Evolutionary conservation across 768 basidiomycete genomes (phyloP).

Genomic region (Hericium rajendrae): DNA sequence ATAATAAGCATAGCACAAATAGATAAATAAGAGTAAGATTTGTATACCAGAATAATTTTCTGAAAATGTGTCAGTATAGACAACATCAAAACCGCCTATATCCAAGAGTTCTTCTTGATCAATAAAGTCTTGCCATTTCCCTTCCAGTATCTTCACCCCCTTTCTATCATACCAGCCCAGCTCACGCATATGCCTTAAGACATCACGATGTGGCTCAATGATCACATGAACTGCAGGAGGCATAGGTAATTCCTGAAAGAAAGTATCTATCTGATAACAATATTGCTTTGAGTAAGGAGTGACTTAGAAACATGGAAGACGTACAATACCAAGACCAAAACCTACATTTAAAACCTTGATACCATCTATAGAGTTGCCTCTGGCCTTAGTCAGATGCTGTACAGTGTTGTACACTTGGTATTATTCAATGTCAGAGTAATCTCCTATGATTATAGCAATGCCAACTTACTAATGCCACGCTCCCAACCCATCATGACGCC

Average conservation of each 20-base stretch:
- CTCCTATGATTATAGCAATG: background rate
- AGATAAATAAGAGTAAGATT: background rate
- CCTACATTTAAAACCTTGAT: slow-evolving; percentile 82
- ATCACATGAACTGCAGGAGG: slow-evolving; percentile 74
- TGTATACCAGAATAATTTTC: slow-evolving; percentile 66
- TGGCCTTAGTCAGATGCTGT: slow-evolving; percentile 42
- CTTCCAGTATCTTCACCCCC: slow-evolving; percentile 74
- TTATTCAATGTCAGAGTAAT: slow-evolving; percentile 17
- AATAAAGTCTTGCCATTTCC: slow-evolving; percentile 90
- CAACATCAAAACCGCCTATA: slow-evolving; percentile 72
- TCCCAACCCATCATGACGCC: slow-evolving; percentile 99
- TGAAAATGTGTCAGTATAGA: slow-evolving; percentile 92
- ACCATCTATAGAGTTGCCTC: slow-evolving; percentile 33
- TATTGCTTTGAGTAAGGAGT: background rate
- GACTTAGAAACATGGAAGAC: slow-evolving; percentile 17
- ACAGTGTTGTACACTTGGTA: slow-evolving; percentile 71
- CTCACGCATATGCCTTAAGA: slow-evolving; percentile 70
- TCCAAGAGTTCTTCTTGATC: slow-evolving; percentile 45
- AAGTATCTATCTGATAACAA: slow-evolving; percentile 58
- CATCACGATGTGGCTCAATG: slow-evolving; percentile 90
- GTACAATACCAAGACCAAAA: slow-evolving; percentile 87
- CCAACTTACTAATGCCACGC: slow-evolving; percentile 53
- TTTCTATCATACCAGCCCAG: slow-evolving; percentile 71
- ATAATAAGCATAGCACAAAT: background rate
- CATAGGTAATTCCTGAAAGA: slow-evolving; percentile 59